Conservation (phyloP, 768 basidiomycete genomes). For the Fomitopsis pulvina region DNA sequence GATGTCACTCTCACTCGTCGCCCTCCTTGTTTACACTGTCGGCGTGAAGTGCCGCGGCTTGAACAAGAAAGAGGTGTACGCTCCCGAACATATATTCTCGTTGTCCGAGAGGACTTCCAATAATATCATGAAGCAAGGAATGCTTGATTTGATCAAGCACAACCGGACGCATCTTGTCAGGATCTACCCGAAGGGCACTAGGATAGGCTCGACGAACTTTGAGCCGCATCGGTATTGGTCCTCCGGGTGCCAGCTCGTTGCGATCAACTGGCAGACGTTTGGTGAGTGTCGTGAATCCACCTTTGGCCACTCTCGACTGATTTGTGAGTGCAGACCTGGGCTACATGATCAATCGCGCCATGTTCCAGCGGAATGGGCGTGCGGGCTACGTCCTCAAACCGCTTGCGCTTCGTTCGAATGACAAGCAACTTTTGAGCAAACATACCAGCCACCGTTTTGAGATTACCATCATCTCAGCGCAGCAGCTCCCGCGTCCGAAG, state of each 20-base stretch:
- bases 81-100: slow-evolving; percentile 86
- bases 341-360: slow-evolving; percentile 88
- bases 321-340: slow-evolving; percentile 57
- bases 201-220: slow-evolving; percentile 83
- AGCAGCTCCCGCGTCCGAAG: slow-evolving; percentile 76
- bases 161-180: slow-evolving; percentile 76
- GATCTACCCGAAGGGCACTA: slow-evolving; percentile 78
- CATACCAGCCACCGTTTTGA: slow-evolving; percentile 56
- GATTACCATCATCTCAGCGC: slow-evolving; percentile 77
- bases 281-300: slow-evolving; percentile 42
- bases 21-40: slow-evolving; percentile 87
- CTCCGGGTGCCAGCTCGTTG: slow-evolving; percentile 82
- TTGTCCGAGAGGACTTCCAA: slow-evolving; percentile 80
- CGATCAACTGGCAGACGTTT: slow-evolving; percentile 96
- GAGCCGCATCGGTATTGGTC: slow-evolving; percentile 88
- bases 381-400: slow-evolving; percentile 91
- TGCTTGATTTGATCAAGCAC: slow-evolving; percentile 79
- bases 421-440: slow-evolving; percentile 49
- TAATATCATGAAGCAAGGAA: slow-evolving; percentile 62
- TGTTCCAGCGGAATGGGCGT: slow-evolving; percentile 91
- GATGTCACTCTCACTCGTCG: slow-evolving; percentile 70
- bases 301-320: background rate
- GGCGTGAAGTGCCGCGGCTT: slow-evolving; percentile 93
- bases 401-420: slow-evolving; percentile 55
- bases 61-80: slow-evolving; percentile 80